A percentile compares a stretch with the other conserved stretches of the same genome.
Evolutionary conservation across 768 basidiomycete genomes (phyloP).

Genomic region (Boletus rubroflammeus): DNA sequence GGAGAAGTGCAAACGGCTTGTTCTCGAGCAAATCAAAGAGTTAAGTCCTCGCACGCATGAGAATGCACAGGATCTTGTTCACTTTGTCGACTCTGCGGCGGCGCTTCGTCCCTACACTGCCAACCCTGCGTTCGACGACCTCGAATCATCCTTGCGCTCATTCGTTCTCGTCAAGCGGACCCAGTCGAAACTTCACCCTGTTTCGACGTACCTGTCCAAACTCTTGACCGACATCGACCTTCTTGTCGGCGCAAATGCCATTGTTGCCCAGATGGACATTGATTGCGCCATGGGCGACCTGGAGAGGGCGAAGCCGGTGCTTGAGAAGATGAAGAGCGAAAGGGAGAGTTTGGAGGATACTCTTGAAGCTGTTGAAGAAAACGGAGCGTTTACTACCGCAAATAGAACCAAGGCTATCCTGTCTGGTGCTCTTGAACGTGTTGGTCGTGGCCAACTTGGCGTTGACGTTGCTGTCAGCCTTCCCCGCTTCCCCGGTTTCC

Average conservation of each 20-base stretch:
- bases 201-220: slow-evolving; percentile 84
- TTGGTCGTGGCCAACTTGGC: slow-evolving; percentile 72
- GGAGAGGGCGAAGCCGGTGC: slow-evolving; percentile 65
- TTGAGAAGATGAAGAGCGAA: slow-evolving; percentile 81
- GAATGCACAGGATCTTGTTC: slow-evolving; percentile 89
- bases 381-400: slow-evolving; percentile 51
- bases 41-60: slow-evolving; percentile 91
- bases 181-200: slow-evolving; percentile 95
- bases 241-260: slow-evolving; percentile 79
- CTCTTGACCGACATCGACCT: slow-evolving; percentile 89
- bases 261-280: slow-evolving; percentile 79
- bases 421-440: slow-evolving; percentile 64
- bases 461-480: slow-evolving; percentile 49
- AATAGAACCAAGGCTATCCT: slow-evolving; percentile 58
- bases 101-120: slow-evolving; percentile 64
- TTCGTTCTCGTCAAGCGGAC: slow-evolving; percentile 95
- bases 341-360: slow-evolving; percentile 74
- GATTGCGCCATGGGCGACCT: slow-evolving; percentile 70
- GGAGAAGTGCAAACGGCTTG: slow-evolving; percentile 80
- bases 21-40: slow-evolving; percentile 91
- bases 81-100: slow-evolving; percentile 92
- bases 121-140: slow-evolving; percentile 75
- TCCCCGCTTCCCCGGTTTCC: slow-evolving; percentile 80
- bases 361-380: slow-evolving; percentile 78
- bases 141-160: slow-evolving; percentile 86